These are phyloP conservation scores for Diatrype stigma DNA, from an alignment of 2,329 filamentous ascomycete genomes.

Conservation along the genomic window DNA sequence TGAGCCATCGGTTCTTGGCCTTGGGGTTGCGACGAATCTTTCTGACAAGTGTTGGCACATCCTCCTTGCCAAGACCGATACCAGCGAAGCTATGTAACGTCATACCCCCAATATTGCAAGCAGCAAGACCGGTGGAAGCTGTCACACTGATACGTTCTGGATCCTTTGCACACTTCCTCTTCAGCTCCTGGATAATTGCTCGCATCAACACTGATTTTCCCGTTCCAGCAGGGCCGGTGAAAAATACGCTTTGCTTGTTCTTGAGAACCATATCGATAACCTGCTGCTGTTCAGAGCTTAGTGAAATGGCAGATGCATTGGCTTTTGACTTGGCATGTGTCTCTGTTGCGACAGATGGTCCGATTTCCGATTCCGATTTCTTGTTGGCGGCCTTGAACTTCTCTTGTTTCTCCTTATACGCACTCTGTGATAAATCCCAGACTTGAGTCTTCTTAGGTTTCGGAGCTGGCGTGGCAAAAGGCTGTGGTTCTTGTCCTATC, in stretches of 20 bases:
- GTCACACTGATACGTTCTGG: constrained; percentile 87
- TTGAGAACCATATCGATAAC: constrained; percentile 81
- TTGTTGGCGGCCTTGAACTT: constrained; percentile 63
- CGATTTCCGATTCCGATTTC: constrained; percentile 36
- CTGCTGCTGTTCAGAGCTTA: constrained; percentile 82
- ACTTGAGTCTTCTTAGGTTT: constrained; percentile 35
- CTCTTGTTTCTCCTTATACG: constrained; percentile 73
- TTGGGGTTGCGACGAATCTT: constrained; percentile 89
- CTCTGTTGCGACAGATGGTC: constrained; percentile 41
- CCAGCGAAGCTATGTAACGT: constrained; percentile 95
- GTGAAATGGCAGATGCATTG: constrained; percentile 55
- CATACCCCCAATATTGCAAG: constrained; percentile 93
- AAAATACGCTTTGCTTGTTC: constrained; percentile 85
- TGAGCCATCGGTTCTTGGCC: constrained; percentile 82
- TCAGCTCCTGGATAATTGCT: constrained; percentile 79
- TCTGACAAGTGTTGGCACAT: constrained; percentile 72
- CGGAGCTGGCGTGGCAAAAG: constrained; percentile 27
- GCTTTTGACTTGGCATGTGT: constrained; percentile 31
- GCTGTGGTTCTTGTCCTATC: constrained; percentile 20
- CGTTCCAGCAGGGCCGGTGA: constrained; percentile 93
- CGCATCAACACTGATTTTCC: constrained; percentile 96
- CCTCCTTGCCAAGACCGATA: constrained; percentile 91
- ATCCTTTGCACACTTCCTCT: constrained; percentile 70
- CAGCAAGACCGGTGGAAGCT: constrained; percentile 90
- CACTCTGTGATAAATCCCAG: constrained; percentile 73